Evolutionary conservation across 2,329 filamentous ascomycete genomes (phyloP), one percentile per base, ranked within the genome.

Genomic region (Xylariaceae sp.): DNA sequence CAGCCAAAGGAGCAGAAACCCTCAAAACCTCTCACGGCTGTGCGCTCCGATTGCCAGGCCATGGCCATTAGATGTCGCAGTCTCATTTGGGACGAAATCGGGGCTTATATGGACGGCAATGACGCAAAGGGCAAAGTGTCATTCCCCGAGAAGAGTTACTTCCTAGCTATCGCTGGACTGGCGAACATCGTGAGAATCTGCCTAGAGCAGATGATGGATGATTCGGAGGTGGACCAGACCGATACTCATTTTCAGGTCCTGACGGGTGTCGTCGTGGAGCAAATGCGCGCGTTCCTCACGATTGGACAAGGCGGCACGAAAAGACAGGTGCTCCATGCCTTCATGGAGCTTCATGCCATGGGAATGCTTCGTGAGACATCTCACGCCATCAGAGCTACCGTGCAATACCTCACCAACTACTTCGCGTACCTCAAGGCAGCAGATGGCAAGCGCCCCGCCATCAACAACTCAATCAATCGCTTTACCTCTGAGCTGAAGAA

Each of bases 1-100:
- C 69, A 76, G 1, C 72, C 76, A 0, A 69, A 76, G 2, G 70
- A 74, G 6, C 77, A 78, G 65, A 82, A 81, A 56, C 69, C 74
- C 1, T 52, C 62, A 17, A 75, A 72, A 27, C 56, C 69, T 0
- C 55, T 62, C 2, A 67, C 72, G 1, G 65, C 68, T 0, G 64
- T 69, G 0, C 61, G 66, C 9, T 57, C 67, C 1, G 77, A 82
- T 38, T 70, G 72, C 38, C 65, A 68, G 2, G 77, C 74, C 45
- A 65, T 75, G 1, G 49, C 69, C 0, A 72, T 77, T 48, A 70
- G 66, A 0, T 57, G 48, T 19, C 39, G 35, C 11, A n/a, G 32
- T 9, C n/a, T 64, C 3, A 44, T 58, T 18, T 30, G 42, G 17
- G 42, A 49, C 12, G 46, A 64, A 38, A 39, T 44, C 32, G 9